These are phyloP conservation scores for Yamadazyma spencermartinsiae DNA, from an alignment of 1,139 yeast genomes.

Conservation along the genomic window DNA sequence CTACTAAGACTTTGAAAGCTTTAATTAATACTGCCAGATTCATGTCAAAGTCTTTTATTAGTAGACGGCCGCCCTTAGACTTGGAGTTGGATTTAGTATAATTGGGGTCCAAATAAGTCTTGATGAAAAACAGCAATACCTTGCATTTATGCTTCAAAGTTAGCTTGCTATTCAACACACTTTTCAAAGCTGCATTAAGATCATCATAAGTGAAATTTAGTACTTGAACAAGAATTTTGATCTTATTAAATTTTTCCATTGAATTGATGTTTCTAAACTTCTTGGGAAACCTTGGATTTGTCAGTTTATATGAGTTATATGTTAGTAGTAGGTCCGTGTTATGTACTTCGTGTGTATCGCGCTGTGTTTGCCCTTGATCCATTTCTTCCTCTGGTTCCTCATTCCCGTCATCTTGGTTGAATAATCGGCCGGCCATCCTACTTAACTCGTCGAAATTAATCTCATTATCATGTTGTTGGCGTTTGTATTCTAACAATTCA, in stretches of 20 bases:
- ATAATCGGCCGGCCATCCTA: slow-evolving; percentile 14
- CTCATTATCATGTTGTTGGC: slow-evolving; percentile 3
- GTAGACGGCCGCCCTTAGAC: not conserved
- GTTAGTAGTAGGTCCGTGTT: not conserved
- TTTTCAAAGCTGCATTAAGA: slow-evolving; percentile 10
- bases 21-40: slow-evolving; percentile 6
- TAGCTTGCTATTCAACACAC: slow-evolving; percentile 2
- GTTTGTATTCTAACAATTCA: slow-evolving; percentile 7
- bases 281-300: not conserved
- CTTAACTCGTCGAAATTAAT: slow-evolving; percentile 15
- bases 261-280: slow-evolving; percentile 12
- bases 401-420: slow-evolving; percentile 7
- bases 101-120: slow-evolving; percentile 5
- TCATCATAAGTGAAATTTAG: slow-evolving; percentile 17
- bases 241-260: slow-evolving; percentile 13
- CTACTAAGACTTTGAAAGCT: slow-evolving; percentile 9
- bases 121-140: slow-evolving; percentile 6
- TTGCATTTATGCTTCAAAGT: slow-evolving; percentile 6
- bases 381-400: not conserved
- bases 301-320: not conserved
- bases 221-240: slow-evolving; percentile 13
- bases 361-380: not conserved
- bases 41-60: slow-evolving; percentile 2
- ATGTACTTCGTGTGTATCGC: not conserved
- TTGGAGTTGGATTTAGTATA: slow-evolving; percentile 5